A percentile compares a stretch with the other conserved stretches of the same genome.
Conservation (phyloP, 306 rosid species). For the Ziziphus jujuba region DNA sequence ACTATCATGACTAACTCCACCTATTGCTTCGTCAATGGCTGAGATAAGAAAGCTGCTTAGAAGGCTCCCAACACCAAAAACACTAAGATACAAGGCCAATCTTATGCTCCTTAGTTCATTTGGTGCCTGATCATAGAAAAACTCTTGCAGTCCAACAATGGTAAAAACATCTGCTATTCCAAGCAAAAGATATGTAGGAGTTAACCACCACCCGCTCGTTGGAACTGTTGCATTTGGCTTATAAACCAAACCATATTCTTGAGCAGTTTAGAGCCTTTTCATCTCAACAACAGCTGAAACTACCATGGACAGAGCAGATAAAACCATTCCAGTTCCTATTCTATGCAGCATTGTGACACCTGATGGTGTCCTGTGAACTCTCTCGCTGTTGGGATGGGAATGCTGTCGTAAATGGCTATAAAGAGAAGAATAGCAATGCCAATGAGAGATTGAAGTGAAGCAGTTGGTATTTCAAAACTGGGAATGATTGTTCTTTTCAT, state of each 20-base stretch:
- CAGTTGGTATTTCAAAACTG: slow-evolving; percentile 35
- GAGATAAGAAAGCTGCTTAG: no score
- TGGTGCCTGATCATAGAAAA: slow-evolving; percentile 23
- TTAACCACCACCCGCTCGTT: slow-evolving; percentile 56
- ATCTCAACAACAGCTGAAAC: slow-evolving; percentile 44
- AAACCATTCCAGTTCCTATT: slow-evolving; percentile 49
- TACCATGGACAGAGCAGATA: slow-evolving; percentile 30
- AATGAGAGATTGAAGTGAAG: slow-evolving; percentile 43
- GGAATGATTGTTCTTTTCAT: slow-evolving; percentile 38
- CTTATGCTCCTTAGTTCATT: no score
- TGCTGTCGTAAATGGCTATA: slow-evolving; percentile 39
- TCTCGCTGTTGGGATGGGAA: slow-evolving; percentile 44
- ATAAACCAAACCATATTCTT: slow-evolving; percentile 41
- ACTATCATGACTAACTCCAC: no score
- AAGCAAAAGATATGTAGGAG: slow-evolving; percentile 47
- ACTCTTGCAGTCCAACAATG: slow-evolving; percentile 59
- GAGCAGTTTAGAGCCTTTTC: slow-evolving; percentile 44
- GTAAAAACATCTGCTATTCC: slow-evolving; percentile 47
- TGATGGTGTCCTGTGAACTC: slow-evolving; percentile 30
- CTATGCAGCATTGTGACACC: slow-evolving; percentile 59
- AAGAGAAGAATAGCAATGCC: slow-evolving; percentile 25
- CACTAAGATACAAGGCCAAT: no score
- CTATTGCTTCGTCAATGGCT: no score
- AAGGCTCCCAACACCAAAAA: no score
- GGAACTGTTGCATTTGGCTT: slow-evolving; percentile 39